These are phyloP conservation scores for Aristolochia contorta DNA, from an alignment of 164 flowering plant species.

Conservation along the genomic window DNA sequence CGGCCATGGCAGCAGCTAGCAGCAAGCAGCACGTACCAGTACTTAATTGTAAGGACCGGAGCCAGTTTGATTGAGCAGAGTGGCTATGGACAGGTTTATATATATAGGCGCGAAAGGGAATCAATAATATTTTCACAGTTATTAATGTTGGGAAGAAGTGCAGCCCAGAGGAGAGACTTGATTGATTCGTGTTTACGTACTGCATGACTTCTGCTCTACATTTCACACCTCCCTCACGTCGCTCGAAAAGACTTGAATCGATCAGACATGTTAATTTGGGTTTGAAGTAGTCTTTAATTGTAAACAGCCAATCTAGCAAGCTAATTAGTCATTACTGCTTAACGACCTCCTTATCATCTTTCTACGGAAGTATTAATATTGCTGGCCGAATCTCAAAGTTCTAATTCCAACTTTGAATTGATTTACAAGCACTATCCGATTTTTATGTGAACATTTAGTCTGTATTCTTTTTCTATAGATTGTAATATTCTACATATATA, in stretches of 20 bases:
- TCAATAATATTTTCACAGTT: background rate
- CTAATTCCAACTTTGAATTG: too few relatives aligned
- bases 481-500: too few relatives aligned
- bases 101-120: background rate
- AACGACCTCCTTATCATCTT: too few relatives aligned
- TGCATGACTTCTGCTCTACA: background rate
- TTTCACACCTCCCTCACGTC: background rate
- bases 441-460: too few relatives aligned
- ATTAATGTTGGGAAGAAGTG: background rate
- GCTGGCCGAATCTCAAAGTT: too few relatives aligned
- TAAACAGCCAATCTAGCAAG: too few relatives aligned
- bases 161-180: background rate
- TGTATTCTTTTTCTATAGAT: too few relatives aligned
- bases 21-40: background rate
- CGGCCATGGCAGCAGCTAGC: conserved; percentile 8
- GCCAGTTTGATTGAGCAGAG: background rate
- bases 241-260: background rate
- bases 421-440: too few relatives aligned
- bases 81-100: background rate
- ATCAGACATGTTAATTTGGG: background rate
- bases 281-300: background rate
- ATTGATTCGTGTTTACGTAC: background rate
- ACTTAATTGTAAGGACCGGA: too few relatives aligned
- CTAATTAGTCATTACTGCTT: too few relatives aligned
- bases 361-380: too few relatives aligned